These are phyloP conservation scores for Mycena galericulata DNA, from an alignment of 768 basidiomycete genomes.

Conservation along the genomic window DNA sequence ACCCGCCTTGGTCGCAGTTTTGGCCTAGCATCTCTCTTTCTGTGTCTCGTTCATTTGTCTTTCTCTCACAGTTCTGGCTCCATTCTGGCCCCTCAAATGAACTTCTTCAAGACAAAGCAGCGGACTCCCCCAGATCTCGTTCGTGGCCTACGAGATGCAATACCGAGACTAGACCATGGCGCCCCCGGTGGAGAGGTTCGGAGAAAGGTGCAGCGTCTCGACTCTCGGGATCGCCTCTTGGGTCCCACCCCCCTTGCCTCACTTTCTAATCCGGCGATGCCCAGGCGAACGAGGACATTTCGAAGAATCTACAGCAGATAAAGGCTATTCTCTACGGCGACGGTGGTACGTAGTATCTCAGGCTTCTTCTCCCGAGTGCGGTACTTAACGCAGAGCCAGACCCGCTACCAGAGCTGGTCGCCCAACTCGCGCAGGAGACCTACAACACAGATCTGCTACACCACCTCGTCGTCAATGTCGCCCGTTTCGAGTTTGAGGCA, in stretches of 20 bases:
- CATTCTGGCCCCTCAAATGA: slow-evolving; percentile 63
- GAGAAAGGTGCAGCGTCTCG: slow-evolving; percentile 71
- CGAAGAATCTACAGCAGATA: slow-evolving; percentile 90
- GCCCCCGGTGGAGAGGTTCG: slow-evolving; percentile 82
- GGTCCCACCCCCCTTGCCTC: slow-evolving; percentile 9
- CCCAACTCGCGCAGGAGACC: slow-evolving; percentile 95
- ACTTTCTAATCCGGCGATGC: slow-evolving; percentile 21
- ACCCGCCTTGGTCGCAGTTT: background rate
- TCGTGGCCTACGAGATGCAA: slow-evolving; percentile 81
- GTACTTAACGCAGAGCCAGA: slow-evolving; percentile 55
- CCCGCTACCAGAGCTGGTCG: slow-evolving; percentile 88
- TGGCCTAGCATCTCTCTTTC: background rate
- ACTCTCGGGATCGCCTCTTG: background rate
- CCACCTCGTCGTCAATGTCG: slow-evolving; percentile 83
- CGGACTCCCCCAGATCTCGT: slow-evolving; percentile 91
- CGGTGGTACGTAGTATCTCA: slow-evolving; percentile 69
- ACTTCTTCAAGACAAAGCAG: slow-evolving; percentile 95
- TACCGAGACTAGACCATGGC: slow-evolving; percentile 79
- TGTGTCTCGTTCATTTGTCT: slow-evolving; percentile 11
- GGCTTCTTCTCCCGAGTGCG: slow-evolving; percentile 11
- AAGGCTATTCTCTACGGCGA: slow-evolving; percentile 91
- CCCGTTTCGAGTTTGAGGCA: slow-evolving; percentile 94
- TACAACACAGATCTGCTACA: slow-evolving; percentile 92
- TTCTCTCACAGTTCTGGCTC: background rate
- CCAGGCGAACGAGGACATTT: slow-evolving; percentile 92